These are phyloP conservation scores for Yamadazyma friedrichii DNA, from an alignment of 1,139 yeast genomes.

Conservation along the genomic window DNA sequence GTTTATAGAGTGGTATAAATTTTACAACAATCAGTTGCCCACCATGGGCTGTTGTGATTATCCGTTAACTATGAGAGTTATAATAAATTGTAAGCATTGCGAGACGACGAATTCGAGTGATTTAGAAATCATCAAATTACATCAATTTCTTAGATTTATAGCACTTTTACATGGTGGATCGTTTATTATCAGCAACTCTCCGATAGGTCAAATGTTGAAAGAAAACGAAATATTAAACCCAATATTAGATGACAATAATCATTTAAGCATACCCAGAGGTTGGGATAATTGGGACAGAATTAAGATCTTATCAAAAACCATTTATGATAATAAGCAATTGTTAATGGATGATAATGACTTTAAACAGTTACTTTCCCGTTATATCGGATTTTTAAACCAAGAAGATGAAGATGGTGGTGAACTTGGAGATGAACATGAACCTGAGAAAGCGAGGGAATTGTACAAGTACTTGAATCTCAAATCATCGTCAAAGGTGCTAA, in stretches of 20 bases:
- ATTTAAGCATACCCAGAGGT: constrained; percentile 42
- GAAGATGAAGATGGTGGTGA: neutral
- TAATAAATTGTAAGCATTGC: neutral
- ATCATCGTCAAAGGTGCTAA: too few species aligned
- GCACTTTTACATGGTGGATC: constrained; percentile 45
- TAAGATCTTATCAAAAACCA: constrained; percentile 37
- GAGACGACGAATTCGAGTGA: constrained; percentile 12
- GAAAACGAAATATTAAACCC: constrained; percentile 3
- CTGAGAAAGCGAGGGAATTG: too few species aligned
- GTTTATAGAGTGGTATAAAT: neutral
- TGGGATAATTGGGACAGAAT: constrained; percentile 56
- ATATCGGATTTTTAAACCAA: neutral
- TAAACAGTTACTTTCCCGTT: neutral
- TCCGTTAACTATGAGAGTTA: constrained; percentile 4
- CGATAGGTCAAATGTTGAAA: neutral
- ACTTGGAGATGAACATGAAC: too few species aligned
- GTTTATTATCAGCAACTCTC: constrained; percentile 17
- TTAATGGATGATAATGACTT: constrained; percentile 4
- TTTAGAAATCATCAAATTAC: constrained; percentile 29
- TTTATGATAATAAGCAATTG: constrained; percentile 10
- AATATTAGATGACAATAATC: constrained; percentile 1
- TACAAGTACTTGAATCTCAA: too few species aligned
- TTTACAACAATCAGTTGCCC: constrained; percentile 4
- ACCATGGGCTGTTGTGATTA: constrained; percentile 4
- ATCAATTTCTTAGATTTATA: constrained; percentile 52